Base-by-base conservation (phyloP, 495 filamentous ascomycete genomes). In the Niebla homalea region DNA sequence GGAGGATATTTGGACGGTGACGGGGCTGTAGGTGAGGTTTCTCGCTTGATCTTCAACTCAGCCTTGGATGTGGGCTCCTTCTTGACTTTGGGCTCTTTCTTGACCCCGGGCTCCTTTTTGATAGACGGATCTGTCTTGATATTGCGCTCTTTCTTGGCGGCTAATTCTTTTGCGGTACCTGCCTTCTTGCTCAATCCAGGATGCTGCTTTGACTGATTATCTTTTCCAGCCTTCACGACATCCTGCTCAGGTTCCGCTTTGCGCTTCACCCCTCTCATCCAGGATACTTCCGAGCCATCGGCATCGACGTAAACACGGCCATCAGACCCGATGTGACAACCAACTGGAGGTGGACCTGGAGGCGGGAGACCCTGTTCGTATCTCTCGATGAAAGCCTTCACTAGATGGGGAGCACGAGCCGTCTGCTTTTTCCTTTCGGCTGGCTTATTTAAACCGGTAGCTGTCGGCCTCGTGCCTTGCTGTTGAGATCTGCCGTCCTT, bases 101-200 rank as follows among this genome's bases (percentile, higher is more conserved):
- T 49, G n/a, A 44, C 21, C 2, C 2, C 14, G 1, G 16, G 10
- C 23, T 45, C 32, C 25, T 49, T 20, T 36, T 53, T 53, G n/a
- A 43, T 14, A 5, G 7, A 6, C 2, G 40, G 21, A 20, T 52
- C 48, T n/a, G 54, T 52, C 36, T 37, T 35, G 7, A 53, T 29
- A 8, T 46, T 62, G 20, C 48, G 20, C 41, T 56, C 35, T 35
- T 58, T 26, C 38, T 50, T 56, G 8, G 23, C 16, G 12, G 49
- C 54, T 0, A 57, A 16, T 49, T 62, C 60, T n/a, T 52, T 43
- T 38, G 54, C 60, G 45, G 56, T 49, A 4, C 50, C 20, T n/a
- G 46, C 35, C 4, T 14, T 44, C 16, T 53, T 50, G 11, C 40
- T 55, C 8, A 46, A 19, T 15, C 14, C n/a, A 16, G 39, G 18